Evolutionary conservation across 2,329 filamentous ascomycete species (phyloP), one percentile per base, ranked within the genome.

Genomic region (Emericellopsis cladophorae): DNA sequence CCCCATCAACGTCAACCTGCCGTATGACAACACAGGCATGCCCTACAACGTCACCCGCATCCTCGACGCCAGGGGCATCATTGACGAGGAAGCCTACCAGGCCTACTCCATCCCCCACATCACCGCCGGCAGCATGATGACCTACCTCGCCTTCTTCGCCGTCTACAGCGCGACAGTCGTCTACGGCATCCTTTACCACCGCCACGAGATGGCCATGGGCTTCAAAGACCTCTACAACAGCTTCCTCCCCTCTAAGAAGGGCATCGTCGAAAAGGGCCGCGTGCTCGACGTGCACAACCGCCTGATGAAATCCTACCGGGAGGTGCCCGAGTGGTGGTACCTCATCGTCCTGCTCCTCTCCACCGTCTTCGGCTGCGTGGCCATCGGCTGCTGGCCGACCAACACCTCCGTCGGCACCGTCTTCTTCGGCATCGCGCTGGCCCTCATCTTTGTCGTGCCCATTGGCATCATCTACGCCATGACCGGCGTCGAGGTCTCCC

Each of bases 311-410:
- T 51, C 51, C 1, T 72, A 72, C 47, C 50, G 57, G 6, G 60
- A 73, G 44, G 67, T 68, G 0, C 70, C 72, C 0, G 68, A 72
- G 42, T 74, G 70, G 70, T 74, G 71, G 71, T 75, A 72, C 44
- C 47, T 65, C 24, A 40, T 60, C 6, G 57, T 61, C 32, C 56
- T 72, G 1, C 52, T 62, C 16, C 42, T 61, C 1, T 65, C 70
- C 26, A 58, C 72, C 39, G 63, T 57, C 4, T 56, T 67, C 8
- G 68, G 68, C 14, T 53, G 70, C 36, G 65, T 59, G 2, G 70
- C 64, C 15, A 64, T 74, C 29, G 60, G 61, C 2, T 60, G 57
- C 3, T 72, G 64, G 62, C 60, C 67, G 11, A 74, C 70, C 0
- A 62, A 72, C 44, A 73, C 71, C 1, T 64, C 65, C 0, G 64